phyloP scores from a whole-genome alignment of 768 basidiomycete species.

The Phylloporus sp. region DNA sequence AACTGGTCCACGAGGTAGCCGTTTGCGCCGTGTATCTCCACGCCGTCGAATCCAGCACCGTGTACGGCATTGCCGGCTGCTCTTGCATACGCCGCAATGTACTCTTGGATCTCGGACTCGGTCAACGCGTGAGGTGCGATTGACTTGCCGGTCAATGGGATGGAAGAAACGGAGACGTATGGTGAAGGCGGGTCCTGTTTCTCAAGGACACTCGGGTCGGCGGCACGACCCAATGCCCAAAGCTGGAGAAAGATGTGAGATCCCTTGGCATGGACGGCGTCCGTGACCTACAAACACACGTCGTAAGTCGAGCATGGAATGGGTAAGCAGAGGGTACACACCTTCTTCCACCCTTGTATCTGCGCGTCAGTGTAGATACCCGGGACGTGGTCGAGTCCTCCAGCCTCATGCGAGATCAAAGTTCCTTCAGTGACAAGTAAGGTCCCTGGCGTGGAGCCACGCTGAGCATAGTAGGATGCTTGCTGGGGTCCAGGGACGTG shows the following conservation, averaged over 20 bases:
- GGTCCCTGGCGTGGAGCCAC: conserved; percentile 45
- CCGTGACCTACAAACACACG: conserved; percentile 45
- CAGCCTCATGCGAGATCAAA: conserved; percentile 45
- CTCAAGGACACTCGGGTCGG: conserved; percentile 31
- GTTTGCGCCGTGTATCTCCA: conserved; percentile 43
- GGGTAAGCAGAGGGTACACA: conserved; percentile 3
- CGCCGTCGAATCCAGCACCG: conserved; percentile 44
- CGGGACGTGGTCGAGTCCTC: conserved; percentile 48
- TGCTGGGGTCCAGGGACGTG: conserved; percentile 38
- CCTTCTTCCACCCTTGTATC: conserved; percentile 46
- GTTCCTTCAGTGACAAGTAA: conserved; percentile 58
- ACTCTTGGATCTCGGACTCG: conserved; percentile 31
- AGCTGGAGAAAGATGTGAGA: conserved; percentile 47
- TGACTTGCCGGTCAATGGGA: conserved; percentile 16
- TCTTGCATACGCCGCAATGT: conserved; percentile 25
- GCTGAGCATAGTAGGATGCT: conserved; percentile 48
- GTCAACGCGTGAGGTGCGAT: conserved; percentile 18
- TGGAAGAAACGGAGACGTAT: conserved; percentile 33
- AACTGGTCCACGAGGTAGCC: conserved; percentile 59
- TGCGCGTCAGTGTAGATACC: conserved; percentile 67
- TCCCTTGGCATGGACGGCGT: conserved; percentile 52
- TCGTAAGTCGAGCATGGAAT: neutral
- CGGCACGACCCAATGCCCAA: conserved; percentile 56
- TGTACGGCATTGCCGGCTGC: conserved; percentile 35
- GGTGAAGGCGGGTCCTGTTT: conserved; percentile 28